These are phyloP conservation scores for Daldinia sp. DNA, from an alignment of 2,329 filamentous ascomycete genomes.

Conservation along the genomic window DNA sequence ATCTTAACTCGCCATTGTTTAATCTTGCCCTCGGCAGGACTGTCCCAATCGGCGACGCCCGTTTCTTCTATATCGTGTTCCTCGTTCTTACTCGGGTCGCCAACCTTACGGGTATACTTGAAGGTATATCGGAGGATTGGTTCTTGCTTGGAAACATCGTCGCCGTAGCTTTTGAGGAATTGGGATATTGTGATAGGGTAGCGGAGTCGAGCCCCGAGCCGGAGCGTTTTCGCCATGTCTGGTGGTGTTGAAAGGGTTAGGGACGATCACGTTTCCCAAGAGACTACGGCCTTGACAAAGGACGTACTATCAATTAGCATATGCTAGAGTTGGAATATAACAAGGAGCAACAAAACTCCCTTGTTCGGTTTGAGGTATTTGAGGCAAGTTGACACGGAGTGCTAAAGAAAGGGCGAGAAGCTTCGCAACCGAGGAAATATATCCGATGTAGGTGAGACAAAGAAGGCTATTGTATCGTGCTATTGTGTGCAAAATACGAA, in stretches of 20 bases:
- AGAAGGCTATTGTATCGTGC: not conserved
- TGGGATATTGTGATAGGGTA: slow-evolving; percentile 95
- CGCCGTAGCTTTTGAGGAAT: slow-evolving; percentile 78
- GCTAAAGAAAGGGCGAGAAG: not conserved
- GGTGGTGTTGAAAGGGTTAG: slow-evolving; percentile 7
- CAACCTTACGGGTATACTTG: slow-evolving; percentile 78
- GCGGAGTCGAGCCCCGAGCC: slow-evolving; percentile 71
- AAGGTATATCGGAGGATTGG: slow-evolving; percentile 88
- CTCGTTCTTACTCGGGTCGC: slow-evolving; percentile 68
- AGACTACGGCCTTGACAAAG: not conserved
- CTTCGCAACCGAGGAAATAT: not conserved
- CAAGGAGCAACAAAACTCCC: not conserved
- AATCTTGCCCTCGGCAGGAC: slow-evolving; percentile 81
- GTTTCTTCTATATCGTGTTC: slow-evolving; percentile 73
- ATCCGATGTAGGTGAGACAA: slow-evolving; percentile 1
- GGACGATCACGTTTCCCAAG: slow-evolving; percentile 14
- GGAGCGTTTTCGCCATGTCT: slow-evolving; percentile 56
- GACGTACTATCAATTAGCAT: slow-evolving; percentile 20
- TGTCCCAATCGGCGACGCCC: slow-evolving; percentile 79
- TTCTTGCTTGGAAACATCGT: slow-evolving; percentile 78
- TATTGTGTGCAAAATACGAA: not conserved
- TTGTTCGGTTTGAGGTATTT: not conserved
- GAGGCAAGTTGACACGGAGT: not conserved
- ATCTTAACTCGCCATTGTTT: slow-evolving; percentile 77
- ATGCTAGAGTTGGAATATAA: not conserved